Evolutionary conservation across 192 early-diverging fungal species (phyloP).

Genomic region (Glomus cerebriforme): DNA sequence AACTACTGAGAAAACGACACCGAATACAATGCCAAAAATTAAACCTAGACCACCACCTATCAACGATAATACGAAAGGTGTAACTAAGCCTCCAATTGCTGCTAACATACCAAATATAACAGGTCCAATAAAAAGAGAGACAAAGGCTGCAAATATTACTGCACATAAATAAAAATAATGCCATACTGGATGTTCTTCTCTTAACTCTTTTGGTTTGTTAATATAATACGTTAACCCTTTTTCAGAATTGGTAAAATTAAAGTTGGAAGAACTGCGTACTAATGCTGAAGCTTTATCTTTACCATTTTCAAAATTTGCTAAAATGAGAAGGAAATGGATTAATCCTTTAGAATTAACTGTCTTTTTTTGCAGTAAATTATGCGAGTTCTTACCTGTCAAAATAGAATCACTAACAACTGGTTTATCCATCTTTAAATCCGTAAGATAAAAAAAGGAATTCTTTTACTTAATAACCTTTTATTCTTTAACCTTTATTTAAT

Average conservation of each 20-base stretch:
- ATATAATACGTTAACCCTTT: slow-evolving; percentile 10
- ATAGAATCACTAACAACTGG: no score
- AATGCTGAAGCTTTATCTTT: background rate
- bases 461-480: no score
- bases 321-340: background rate
- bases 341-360: no score
- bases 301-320: background rate
- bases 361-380: no score
- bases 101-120: slow-evolving; percentile 32
- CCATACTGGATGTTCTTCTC: slow-evolving; percentile 28
- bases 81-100: slow-evolving; percentile 26
- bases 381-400: no score
- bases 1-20: slow-evolving; percentile 10
- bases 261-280: background rate
- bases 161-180: slow-evolving; percentile 26
- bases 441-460: no score
- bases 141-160: slow-evolving; percentile 18
- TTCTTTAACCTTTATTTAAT: no score
- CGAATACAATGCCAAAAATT: slow-evolving; percentile 24
- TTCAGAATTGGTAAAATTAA: background rate
- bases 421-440: no score
- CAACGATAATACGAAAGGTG: slow-evolving; percentile 13
- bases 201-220: slow-evolving; percentile 10
- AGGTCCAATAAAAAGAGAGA: slow-evolving; percentile 29
- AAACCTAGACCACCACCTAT: slow-evolving; percentile 4